Evolutionary conservation across 257 asterid species (phyloP).

Genomic region (Solanum gandarillasii): DNA sequence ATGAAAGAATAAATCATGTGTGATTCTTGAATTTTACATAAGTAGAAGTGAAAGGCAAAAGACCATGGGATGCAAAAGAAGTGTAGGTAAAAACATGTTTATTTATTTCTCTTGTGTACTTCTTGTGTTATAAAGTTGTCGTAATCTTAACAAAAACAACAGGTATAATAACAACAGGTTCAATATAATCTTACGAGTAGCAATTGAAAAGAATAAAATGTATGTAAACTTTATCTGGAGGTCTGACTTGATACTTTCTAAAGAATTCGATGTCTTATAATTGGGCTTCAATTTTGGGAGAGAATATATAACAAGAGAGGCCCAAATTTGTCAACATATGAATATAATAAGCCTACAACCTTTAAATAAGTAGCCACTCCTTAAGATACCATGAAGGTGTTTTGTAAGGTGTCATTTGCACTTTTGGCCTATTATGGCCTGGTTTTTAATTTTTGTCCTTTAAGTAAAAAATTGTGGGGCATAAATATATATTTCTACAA

Average conservation of each 20-base stretch:
- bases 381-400: background rate
- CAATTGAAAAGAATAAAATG: rapidly evolving
- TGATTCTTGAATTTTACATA: background rate
- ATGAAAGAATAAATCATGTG: background rate
- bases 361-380: background rate
- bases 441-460: background rate
- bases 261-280: background rate
- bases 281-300: background rate
- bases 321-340: background rate
- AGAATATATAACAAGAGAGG: background rate
- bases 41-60: constrained; percentile 4
- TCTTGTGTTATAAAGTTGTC: background rate
- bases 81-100: background rate
- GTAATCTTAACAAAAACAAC: background rate
- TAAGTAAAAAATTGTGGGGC: no score
- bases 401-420: background rate
- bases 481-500: background rate
- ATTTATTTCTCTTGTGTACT: background rate
- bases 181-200: no score
- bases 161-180: background rate
- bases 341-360: background rate
- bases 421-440: background rate
- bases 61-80: constrained; percentile 8
- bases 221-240: background rate
- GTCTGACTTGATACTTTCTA: background rate